Conservation (phyloP, 495 filamentous ascomycete species). For the Staphylotrichum tortipilum region DNA sequence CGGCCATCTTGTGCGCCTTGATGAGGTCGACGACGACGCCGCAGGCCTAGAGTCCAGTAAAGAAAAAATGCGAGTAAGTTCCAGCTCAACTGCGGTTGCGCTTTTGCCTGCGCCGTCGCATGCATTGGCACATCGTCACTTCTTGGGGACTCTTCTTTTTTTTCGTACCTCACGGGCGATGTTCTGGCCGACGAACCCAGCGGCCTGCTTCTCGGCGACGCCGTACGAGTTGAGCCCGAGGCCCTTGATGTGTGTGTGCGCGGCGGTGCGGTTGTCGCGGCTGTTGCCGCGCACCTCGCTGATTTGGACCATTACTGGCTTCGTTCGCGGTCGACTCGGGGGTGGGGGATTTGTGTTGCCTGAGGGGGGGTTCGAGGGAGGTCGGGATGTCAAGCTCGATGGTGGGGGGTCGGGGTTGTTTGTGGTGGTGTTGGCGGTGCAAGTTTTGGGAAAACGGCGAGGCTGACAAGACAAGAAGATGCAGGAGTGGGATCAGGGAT, state of each 20-base stretch:
- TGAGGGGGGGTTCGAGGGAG: too few species aligned
- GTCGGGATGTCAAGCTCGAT: not conserved
- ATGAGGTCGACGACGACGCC: slow-evolving; percentile 94
- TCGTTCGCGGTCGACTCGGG: not conserved
- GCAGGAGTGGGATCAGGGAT: not conserved
- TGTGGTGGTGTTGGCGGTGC: not conserved
- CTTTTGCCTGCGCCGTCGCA: too few species aligned
- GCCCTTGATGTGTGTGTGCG: slow-evolving; percentile 95
- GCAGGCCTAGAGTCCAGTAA: slow-evolving; percentile 51
- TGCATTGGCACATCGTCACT: too few species aligned
- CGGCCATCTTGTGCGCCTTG: slow-evolving; percentile 91
- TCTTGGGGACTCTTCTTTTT: too few species aligned
- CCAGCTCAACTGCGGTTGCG: too few species aligned
- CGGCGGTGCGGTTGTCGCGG: slow-evolving; percentile 90
- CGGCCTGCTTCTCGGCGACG: slow-evolving; percentile 62
- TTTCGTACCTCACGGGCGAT: slow-evolving; percentile 71
- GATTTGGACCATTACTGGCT: slow-evolving; percentile 70
- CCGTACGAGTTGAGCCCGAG: slow-evolving; percentile 78
- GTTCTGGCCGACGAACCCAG: slow-evolving; percentile 83
- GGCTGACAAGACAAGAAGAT: not conserved
- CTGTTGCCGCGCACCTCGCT: slow-evolving; percentile 92
- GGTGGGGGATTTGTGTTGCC: not conserved
- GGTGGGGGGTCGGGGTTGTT: not conserved
- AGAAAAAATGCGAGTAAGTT: not conserved
- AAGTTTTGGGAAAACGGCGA: not conserved